Evolutionary conservation across 2,329 filamentous ascomycete genomes (phyloP), one percentile per base, ranked within the genome.

Genomic region (Diplodia sapinea): DNA sequence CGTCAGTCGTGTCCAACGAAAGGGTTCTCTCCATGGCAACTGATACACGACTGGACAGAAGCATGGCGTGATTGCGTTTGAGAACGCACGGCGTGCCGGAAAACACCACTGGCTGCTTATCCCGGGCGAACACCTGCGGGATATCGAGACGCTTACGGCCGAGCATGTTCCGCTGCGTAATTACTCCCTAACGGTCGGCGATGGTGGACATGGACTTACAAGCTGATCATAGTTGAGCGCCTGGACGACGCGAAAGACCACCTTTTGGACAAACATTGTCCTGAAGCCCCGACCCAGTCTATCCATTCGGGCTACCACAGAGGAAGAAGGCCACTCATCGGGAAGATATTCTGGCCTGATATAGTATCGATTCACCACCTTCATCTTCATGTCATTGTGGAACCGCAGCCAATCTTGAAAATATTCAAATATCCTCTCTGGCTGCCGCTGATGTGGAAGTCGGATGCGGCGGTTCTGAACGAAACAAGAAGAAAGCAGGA

Each of bases 141-240:
- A n/a, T n/a, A n/a, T n/a, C n/a, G n/a, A n/a, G n/a, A n/a, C n/a
- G n/a, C n/a, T n/a, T n/a, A n/a, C n/a, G n/a, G n/a, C n/a, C n/a
- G n/a, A n/a, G n/a, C n/a, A n/a, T n/a, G n/a, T n/a, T n/a, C n/a
- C n/a, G n/a, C n/a, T n/a, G n/a, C n/a, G n/a, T n/a, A n/a, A n/a
- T n/a, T n/a, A n/a, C n/a, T n/a, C n/a, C n/a, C 17, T 40, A 0
- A 3, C 3, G 2, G 3, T 12, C 1, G 12, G 2, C 2, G 11
- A 4, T 11, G 2, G 9, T 15, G 8, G 9, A 6, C 0, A 11
- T 23, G 2, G 12, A 4, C 54, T 56, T 4, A 38, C 29, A 36
- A 11, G 1, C 4, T 4, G 15, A 4, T 11, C 8, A 17, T 8
- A 43, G 36, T 59, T 3, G 56, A 59, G 15, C 33, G 12, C 8